These are phyloP conservation scores for Piper longum DNA, from an alignment of 164 flowering plant genomes.

Conservation along the genomic window DNA sequence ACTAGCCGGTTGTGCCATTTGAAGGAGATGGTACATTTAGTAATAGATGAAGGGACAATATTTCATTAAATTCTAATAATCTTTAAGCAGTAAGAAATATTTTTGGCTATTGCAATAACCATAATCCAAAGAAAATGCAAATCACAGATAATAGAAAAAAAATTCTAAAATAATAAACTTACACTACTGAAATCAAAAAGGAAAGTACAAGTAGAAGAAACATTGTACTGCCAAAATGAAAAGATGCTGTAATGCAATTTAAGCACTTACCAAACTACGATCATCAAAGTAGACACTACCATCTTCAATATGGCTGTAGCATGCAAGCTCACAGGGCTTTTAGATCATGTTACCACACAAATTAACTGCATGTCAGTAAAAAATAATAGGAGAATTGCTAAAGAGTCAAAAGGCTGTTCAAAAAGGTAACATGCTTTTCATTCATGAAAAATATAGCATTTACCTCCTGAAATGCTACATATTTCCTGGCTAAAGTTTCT, in stretches of 20 bases:
- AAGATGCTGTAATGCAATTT: neutral
- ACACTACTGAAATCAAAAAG: too few relatives aligned
- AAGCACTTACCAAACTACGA: slow-evolving; percentile 63
- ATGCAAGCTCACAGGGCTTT: slow-evolving; percentile 86
- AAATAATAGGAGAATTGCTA: neutral
- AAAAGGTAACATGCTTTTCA: neutral
- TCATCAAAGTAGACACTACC: slow-evolving; percentile 90
- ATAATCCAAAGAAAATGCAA: too few relatives aligned
- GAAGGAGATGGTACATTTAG: too few relatives aligned
- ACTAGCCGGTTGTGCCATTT: too few relatives aligned
- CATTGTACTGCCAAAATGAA: neutral
- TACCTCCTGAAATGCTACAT: slow-evolving; percentile 77
- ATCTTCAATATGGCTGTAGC: slow-evolving; percentile 83
- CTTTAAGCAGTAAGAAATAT: too few relatives aligned
- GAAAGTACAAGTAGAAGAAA: too few relatives aligned
- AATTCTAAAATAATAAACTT: too few relatives aligned
- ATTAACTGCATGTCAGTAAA: neutral
- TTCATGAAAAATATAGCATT: neutral
- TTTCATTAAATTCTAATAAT: too few relatives aligned
- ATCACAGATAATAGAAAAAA: too few relatives aligned
- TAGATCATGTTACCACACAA: slow-evolving; percentile 5
- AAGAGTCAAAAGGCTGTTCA: neutral
- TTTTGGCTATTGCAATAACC: too few relatives aligned
- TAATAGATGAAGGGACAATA: too few relatives aligned
- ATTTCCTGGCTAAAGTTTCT: slow-evolving; percentile 81